Evolutionary conservation across 345 rosid genomes (phyloP), one percentile per base, ranked within the genome.

Genomic region (Eutrema japonicum): DNA sequence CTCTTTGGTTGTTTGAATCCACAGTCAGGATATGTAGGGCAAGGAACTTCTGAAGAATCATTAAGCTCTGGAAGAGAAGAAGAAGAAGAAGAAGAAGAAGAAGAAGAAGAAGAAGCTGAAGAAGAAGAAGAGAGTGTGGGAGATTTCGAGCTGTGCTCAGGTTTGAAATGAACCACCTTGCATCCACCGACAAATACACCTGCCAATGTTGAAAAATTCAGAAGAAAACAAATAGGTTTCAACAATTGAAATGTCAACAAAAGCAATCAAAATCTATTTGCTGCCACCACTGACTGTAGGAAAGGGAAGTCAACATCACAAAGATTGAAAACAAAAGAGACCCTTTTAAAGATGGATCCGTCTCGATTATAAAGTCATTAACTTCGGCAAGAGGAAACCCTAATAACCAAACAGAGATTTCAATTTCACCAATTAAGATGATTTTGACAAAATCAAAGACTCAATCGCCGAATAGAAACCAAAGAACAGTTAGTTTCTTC

Each of bases 161-260:
- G 97, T 71, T 85, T 87, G 82, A 95, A 95, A 66, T 92, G 99
- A 71, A 95, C 97, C 65, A 95, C 93, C 82, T 95, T 95, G 88
- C 92, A 86, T 75, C 97, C 97, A 58, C 99, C 99, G 18, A 95
- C 97, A 81, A 78, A 95, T 38, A 95, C 83, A 29, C 97, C 99
- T 95, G 75, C 64, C 62, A 37, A 54, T 36, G 64, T 73, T 14
- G 47, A 64, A 54, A 30, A 64, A 63, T 33, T 30, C 61, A 71
- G 42, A 71, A 50, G 68, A 61, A 71, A 36, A 36, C 40, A 70
- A 35, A 32, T 33, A 14, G 52, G 62, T 68, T 53, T 16, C 45
- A 43, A 32, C 33, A 58, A 18, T 53, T 72, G 56, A 72, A 53
- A 36, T 55, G 77, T 55, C 77, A 64, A 64, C 63, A 54, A 51